Base-by-base conservation (phyloP, 2,329 filamentous ascomycete genomes). In the Septoria petroselini region DNA sequence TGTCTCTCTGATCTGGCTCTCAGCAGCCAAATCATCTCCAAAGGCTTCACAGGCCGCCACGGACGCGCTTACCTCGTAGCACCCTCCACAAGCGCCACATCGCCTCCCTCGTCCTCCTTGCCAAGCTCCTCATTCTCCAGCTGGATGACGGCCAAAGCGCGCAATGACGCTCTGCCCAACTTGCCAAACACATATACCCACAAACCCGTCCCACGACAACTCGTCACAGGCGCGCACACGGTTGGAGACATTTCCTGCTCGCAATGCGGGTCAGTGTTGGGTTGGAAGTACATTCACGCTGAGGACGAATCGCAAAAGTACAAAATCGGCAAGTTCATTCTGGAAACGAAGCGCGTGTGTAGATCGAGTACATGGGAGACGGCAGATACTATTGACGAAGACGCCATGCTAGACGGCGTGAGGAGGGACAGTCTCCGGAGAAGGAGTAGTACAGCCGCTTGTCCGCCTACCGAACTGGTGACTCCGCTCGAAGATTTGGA, bases 271-370 rank as follows among this genome's bases (percentile, higher is more conserved):
- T 75, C 63, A 46, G 73, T 81, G 29, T 61, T 84, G 15, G 81
- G 81, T 2, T 84, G 81, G 81, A 84, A 84, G 65, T 84, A 84
- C 60, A 75, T 84, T 18, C 73, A 75, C 15, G 81, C 81, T 0
- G 79, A 80, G 52, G 79, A 84, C 56, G 80, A 83, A 51, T 70
- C 66, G 8, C 81, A 84, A 66, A 70, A 74, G 48, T 84, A 84
- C 61, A 84, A 84, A 61, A 77, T 84, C 2, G 81, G 81, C n/a
- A 84, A 83, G 62, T 84, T 80, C 56, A 84, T 84, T 21, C 65
- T 84, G 21, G 81, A 84, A 65, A 82, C 79, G 35, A 79, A 76
- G 65, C 70, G 75, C 45, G 76, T 81, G 7, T 73, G 72, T 18
- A 67, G 72, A 23, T 69, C 70, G 12, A 70, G 72, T 14, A 73